Percentiles rank a stretch among this genome's conserved stretches.
These are phyloP conservation scores for Phaeotremella skinneri DNA, from an alignment of 768 basidiomycete species.

Conservation along the genomic window DNA sequence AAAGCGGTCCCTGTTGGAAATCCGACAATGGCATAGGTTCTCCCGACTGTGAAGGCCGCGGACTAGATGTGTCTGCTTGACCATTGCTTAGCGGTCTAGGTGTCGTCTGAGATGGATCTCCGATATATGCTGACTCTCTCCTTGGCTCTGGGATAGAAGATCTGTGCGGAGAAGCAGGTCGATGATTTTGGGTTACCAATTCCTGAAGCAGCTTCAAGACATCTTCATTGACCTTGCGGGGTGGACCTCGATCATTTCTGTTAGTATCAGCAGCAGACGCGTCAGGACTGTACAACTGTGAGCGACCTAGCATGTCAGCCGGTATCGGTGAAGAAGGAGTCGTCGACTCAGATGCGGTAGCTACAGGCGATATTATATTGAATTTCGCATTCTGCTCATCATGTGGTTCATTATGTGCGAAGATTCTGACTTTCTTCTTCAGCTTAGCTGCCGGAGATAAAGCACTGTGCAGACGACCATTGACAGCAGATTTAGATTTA, in stretches of 20 bases:
- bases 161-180: no score
- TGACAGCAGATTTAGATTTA: neutral
- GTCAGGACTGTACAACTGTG: no score
- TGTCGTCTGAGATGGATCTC: no score
- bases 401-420: conserved; percentile 11
- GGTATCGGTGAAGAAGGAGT: neutral
- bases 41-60: no score
- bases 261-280: neutral
- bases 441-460: neutral
- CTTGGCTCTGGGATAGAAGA: no score
- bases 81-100: no score
- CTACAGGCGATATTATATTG: neutral
- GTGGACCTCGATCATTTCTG: neutral
- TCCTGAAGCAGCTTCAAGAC: neutral
- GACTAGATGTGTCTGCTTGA: no score
- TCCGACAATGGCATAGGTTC: no score
- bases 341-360: neutral
- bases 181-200: neutral
- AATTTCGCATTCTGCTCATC: neutral
- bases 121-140: no score
- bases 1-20: no score
- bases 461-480: neutral
- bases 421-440: conserved; percentile 24
- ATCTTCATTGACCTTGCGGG: neutral
- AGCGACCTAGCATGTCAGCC: no score